These are phyloP conservation scores for Chloris gayana DNA, from an alignment of 176 grass and related monocot species.

Conservation along the genomic window DNA sequence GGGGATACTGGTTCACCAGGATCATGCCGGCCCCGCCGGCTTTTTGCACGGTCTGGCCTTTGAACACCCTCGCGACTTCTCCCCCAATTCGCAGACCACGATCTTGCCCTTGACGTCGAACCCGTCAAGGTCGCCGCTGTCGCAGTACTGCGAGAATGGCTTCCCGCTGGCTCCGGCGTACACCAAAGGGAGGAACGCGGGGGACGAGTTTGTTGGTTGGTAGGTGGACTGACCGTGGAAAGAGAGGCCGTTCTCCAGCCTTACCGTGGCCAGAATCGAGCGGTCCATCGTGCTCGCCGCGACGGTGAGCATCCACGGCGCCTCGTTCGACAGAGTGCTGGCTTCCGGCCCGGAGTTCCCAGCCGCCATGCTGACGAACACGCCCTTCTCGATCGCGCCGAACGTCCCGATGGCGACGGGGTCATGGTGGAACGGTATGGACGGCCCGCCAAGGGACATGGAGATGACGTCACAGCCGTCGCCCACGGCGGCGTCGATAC, in stretches of 20 bases:
- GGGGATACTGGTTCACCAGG: conserved; percentile 13
- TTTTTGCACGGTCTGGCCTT: conserved; percentile 1
- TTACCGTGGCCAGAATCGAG: conserved; percentile 35
- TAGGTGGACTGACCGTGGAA: conserved; percentile 55
- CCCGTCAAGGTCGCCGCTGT: conserved; percentile 36
- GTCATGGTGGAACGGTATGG: conserved; percentile 1
- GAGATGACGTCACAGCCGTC: conserved; percentile 60
- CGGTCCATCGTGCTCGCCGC: conserved; percentile 68
- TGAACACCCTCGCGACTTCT: neutral
- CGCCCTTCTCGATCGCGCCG: conserved; percentile 47
- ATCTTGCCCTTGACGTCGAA: conserved; percentile 62
- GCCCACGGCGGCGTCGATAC: conserved; percentile 40
- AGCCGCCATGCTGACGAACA: conserved; percentile 56
- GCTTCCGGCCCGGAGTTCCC: conserved; percentile 42
- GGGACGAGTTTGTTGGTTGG: conserved; percentile 13
- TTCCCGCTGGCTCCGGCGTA: conserved; percentile 29
- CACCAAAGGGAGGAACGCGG: neutral
- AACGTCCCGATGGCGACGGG: conserved; percentile 44
- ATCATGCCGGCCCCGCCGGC: conserved; percentile 65
- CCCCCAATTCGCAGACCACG: conserved; percentile 39
- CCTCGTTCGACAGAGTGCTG: conserved; percentile 43
- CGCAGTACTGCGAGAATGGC: conserved; percentile 14
- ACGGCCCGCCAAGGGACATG: conserved; percentile 19
- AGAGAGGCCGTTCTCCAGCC: conserved; percentile 40
- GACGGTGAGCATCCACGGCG: conserved; percentile 71